Evolutionary conservation across 352 stramenopile genomes (phyloP).

Genomic region (Phytophthora aleatoria): DNA sequence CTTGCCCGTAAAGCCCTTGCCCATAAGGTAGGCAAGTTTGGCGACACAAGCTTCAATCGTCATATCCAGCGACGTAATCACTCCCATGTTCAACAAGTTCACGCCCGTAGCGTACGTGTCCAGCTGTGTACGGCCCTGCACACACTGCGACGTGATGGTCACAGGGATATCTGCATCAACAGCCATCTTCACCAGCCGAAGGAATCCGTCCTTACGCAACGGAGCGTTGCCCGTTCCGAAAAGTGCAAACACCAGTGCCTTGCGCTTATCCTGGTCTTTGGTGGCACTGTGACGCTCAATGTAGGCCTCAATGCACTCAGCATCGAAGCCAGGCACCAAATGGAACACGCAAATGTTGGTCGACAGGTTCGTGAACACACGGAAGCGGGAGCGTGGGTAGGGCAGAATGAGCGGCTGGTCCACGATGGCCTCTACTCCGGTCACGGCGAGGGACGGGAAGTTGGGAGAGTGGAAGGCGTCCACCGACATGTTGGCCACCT

Average conservation of each 20-base stretch:
- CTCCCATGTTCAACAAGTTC: constrained; percentile 89
- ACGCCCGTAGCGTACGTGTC: constrained; percentile 94
- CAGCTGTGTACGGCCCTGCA: constrained; percentile 92
- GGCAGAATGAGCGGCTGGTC: constrained; percentile 90
- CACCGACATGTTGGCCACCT: constrained; percentile 95
- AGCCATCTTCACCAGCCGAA: constrained; percentile 86
- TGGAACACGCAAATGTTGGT: constrained; percentile 94
- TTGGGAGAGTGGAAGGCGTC: constrained; percentile 97
- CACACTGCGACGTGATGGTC: constrained; percentile 94
- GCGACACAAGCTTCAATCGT: constrained; percentile 94
- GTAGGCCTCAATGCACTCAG: constrained; percentile 86
- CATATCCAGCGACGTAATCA: constrained; percentile 96
- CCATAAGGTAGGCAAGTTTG: constrained; percentile 96
- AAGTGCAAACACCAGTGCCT: constrained; percentile 92
- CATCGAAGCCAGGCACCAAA: constrained; percentile 87
- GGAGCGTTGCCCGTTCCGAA: constrained; percentile 97
- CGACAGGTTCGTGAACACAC: constrained; percentile 90
- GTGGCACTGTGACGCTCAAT: constrained; percentile 63
- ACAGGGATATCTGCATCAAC: constrained; percentile 88
- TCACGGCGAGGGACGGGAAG: constrained; percentile 91
- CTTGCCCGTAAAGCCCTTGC: constrained; percentile 70
- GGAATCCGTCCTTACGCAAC: constrained; percentile 85
- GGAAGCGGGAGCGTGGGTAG: constrained; percentile 88
- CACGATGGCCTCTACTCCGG: constrained; percentile 94
- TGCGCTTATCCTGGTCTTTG: constrained; percentile 41